These are phyloP conservation scores for Ilyonectria robusta DNA, from an alignment of 2,329 filamentous ascomycete genomes.

Conservation along the genomic window DNA sequence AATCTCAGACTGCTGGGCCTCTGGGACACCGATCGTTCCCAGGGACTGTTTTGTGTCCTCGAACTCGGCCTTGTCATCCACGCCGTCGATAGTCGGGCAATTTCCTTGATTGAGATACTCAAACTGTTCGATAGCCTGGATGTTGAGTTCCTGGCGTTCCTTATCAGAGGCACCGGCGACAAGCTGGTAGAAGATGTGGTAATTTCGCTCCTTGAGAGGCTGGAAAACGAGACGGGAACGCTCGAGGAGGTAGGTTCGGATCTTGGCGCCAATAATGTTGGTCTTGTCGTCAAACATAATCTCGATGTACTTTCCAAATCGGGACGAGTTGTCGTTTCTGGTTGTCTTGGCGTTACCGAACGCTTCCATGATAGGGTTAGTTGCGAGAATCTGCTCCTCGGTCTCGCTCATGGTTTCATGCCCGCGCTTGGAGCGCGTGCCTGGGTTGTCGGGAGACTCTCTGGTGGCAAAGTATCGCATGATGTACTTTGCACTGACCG, in stretches of 20 bases:
- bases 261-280: conserved; percentile 98
- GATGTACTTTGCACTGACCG: conserved; percentile 99
- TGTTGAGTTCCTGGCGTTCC: conserved; percentile 83
- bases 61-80: conserved; percentile 96
- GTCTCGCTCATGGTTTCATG: conserved; percentile 93
- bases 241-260: conserved; percentile 94
- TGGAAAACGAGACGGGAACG: conserved; percentile 97
- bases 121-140: conserved; percentile 90
- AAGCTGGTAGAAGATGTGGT: conserved; percentile 99
- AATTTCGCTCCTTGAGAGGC: conserved; percentile 96
- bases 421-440: conserved; percentile 81
- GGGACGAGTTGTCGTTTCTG: conserved; percentile 97
- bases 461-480: conserved; percentile 99
- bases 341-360: conserved; percentile 99
- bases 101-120: conserved; percentile 97
- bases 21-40: conserved; percentile 86
- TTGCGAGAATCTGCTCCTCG: conserved; percentile 97
- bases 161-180: conserved; percentile 90
- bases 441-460: conserved; percentile 91
- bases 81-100: conserved; percentile 90
- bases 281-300: conserved; percentile 98
- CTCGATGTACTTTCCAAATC: conserved; percentile 99
- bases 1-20: conserved; percentile 83
- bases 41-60: conserved; percentile 89
- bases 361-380: conserved; percentile 99